These are phyloP conservation scores for Xylariales sp. DNA, from an alignment of 2,329 filamentous ascomycete genomes.

Conservation along the genomic window DNA sequence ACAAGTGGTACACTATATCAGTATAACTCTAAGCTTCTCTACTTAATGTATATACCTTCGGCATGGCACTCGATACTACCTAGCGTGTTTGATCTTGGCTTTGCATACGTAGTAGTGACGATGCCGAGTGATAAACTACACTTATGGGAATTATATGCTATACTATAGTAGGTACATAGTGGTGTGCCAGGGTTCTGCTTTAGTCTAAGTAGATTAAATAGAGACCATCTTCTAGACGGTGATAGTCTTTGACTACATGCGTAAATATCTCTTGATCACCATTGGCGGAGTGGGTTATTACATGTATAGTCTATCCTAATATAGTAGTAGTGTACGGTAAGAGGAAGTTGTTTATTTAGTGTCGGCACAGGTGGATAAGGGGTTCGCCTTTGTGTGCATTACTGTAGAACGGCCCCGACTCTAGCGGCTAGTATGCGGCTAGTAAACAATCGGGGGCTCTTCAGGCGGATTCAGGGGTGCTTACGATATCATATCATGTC, in stretches of 20 bases:
- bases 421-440: constrained; percentile 10
- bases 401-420: neutral
- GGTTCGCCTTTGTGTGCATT: constrained; percentile 16
- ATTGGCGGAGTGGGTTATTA: neutral
- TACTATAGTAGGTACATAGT: too few relatives aligned
- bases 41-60: too few relatives aligned
- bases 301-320: too few relatives aligned
- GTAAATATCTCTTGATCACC: neutral
- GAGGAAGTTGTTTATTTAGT: constrained; percentile 11
- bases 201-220: too few relatives aligned
- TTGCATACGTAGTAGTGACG: too few relatives aligned
- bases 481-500: neutral
- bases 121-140: too few relatives aligned
- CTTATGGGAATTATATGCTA: neutral
- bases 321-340: neutral
- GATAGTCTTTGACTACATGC: neutral
- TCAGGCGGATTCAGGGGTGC: constrained; percentile 25
- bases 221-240: too few relatives aligned
- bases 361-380: constrained; percentile 28
- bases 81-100: too few relatives aligned
- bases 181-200: too few relatives aligned
- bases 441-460: constrained; percentile 20
- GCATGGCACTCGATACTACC: too few relatives aligned
- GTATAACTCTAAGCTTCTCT: too few relatives aligned
- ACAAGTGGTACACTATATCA: too few relatives aligned